These are phyloP conservation scores for Mortierella sp. DNA, from an alignment of 371 early-diverging fungal species.

Conservation along the genomic window DNA sequence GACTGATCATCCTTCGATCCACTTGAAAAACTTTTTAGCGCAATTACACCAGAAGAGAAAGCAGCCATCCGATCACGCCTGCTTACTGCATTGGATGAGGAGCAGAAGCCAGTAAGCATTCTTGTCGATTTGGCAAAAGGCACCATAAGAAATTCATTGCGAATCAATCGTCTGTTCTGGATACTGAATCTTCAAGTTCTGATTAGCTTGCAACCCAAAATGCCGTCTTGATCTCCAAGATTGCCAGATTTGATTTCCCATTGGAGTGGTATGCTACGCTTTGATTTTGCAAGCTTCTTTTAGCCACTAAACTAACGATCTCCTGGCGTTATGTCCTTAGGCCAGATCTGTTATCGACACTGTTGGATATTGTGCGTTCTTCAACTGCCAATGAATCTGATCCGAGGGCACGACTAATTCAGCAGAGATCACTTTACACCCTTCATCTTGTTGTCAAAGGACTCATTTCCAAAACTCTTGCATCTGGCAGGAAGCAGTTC, in stretches of 20 bases:
- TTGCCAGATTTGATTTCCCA: constrained; percentile 87
- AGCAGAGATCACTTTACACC: constrained; percentile 81
- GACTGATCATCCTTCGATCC: background rate
- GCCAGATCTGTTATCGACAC: constrained; percentile 77
- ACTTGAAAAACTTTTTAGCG: constrained; percentile 54
- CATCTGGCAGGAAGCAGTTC: constrained; percentile 75
- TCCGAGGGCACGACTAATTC: constrained; percentile 61
- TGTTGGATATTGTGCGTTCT: constrained; percentile 74
- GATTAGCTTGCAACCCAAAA: constrained; percentile 79
- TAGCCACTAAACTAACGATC: background rate
- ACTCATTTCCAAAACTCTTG: constrained; percentile 81
- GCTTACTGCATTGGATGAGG: constrained; percentile 73
- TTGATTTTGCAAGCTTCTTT: background rate
- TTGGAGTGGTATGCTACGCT: constrained; percentile 73
- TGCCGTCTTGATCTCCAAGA: constrained; percentile 80
- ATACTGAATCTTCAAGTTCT: background rate
- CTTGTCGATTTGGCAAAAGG: background rate
- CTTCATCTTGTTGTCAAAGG: constrained; percentile 84
- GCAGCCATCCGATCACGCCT: constrained; percentile 69
- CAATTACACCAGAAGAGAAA: constrained; percentile 79
- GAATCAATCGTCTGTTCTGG: background rate
- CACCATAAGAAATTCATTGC: background rate
- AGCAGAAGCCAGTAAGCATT: constrained; percentile 70
- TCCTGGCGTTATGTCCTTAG: constrained; percentile 30
- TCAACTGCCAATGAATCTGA: constrained; percentile 55